These are phyloP conservation scores for Calonectria montana DNA, from an alignment of 2,329 filamentous ascomycete genomes.

Conservation along the genomic window DNA sequence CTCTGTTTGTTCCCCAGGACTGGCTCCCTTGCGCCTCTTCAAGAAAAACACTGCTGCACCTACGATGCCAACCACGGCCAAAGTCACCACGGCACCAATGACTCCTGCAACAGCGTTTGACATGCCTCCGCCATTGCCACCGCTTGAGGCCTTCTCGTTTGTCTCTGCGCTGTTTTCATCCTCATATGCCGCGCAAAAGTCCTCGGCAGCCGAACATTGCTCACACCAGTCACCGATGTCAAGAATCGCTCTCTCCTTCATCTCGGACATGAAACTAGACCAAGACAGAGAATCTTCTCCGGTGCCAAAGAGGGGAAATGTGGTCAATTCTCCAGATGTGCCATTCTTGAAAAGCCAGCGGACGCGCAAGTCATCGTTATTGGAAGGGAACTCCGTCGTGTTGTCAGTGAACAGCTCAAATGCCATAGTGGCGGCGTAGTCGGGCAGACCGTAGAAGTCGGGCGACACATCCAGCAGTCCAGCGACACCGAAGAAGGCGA, in stretches of 20 bases:
- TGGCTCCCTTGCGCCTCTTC: conserved; percentile 31
- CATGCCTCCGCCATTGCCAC: conserved; percentile 35
- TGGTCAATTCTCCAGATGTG: conserved; percentile 42
- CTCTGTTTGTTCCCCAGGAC: not conserved
- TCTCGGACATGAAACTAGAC: conserved; percentile 43
- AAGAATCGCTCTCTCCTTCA: conserved; percentile 43
- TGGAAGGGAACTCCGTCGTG: conserved; percentile 39
- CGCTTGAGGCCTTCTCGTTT: conserved; percentile 2
- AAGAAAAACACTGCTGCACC: conserved; percentile 36
- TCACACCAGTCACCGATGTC: conserved; percentile 47
- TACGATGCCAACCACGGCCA: conserved; percentile 41
- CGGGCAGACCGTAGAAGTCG: conserved; percentile 48
- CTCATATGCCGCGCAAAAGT: conserved; percentile 48
- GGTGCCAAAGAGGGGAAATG: conserved; percentile 46
- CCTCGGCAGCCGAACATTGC: conserved; percentile 39
- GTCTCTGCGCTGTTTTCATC: conserved; percentile 26
- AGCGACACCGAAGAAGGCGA: conserved; percentile 49
- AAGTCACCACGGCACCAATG: conserved; percentile 48
- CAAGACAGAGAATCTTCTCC: conserved; percentile 44
- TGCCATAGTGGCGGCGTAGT: conserved; percentile 50
- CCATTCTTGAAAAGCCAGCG: conserved; percentile 51
- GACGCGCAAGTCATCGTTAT: conserved; percentile 43
- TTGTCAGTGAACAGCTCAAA: conserved; percentile 48
- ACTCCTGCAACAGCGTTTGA: conserved; percentile 49
- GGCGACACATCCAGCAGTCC: conserved; percentile 41